These are phyloP conservation scores for Trametes meyenii DNA, from an alignment of 768 basidiomycete genomes.

Conservation along the genomic window DNA sequence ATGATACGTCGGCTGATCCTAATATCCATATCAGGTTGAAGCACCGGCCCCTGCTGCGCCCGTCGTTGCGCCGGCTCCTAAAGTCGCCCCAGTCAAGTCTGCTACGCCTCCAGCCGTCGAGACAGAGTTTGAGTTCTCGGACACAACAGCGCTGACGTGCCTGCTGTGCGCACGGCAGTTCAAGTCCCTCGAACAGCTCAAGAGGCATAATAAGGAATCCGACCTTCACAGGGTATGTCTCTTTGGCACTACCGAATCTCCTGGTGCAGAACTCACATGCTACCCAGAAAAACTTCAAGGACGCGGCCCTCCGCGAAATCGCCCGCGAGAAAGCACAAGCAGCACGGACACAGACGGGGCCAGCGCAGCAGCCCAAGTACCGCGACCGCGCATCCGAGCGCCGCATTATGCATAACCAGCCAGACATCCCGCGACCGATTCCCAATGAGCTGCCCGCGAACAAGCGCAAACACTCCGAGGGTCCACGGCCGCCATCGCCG, in stretches of 20 bases:
- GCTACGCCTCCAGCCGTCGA: constrained; percentile 49
- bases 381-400: constrained; percentile 95
- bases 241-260: neutral
- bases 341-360: constrained; percentile 40
- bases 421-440: constrained; percentile 70
- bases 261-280: neutral
- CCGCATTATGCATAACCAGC: constrained; percentile 88
- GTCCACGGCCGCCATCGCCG: constrained; percentile 60
- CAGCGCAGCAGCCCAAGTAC: constrained; percentile 69
- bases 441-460: constrained; percentile 35
- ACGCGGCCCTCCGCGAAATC: constrained; percentile 68
- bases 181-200: constrained; percentile 83
- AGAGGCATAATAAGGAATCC: constrained; percentile 90
- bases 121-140: constrained; percentile 81
- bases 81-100: constrained; percentile 25
- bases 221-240: constrained; percentile 90
- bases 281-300: constrained; percentile 82
- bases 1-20: constrained; percentile 2
- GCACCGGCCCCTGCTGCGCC: constrained; percentile 24
- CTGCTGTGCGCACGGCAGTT: constrained; percentile 92
- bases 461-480: constrained; percentile 56
- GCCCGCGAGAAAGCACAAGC: constrained; percentile 68
- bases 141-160: constrained; percentile 74
- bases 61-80: constrained; percentile 14
- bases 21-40: constrained; percentile 6